These are phyloP conservation scores for Lichina pygmaea DNA, from an alignment of 495 filamentous ascomycete genomes.

Conservation along the genomic window DNA sequence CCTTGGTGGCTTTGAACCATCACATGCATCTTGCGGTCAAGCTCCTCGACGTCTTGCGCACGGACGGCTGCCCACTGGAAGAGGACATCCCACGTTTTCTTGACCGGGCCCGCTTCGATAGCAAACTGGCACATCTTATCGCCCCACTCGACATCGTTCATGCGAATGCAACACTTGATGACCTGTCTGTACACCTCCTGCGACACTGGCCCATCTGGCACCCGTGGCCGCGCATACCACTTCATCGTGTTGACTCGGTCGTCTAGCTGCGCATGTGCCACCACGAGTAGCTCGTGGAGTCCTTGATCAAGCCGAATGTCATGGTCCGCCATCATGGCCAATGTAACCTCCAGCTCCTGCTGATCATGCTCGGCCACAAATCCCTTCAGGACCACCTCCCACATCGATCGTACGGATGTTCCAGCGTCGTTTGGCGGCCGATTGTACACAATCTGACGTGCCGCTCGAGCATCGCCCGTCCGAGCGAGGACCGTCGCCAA, in stretches of 20 bases:
- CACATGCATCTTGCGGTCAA: conserved; percentile 38
- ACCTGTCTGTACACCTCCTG: conserved; percentile 20
- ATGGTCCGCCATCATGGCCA: conserved; percentile 9
- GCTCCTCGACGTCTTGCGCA: conserved; percentile 38
- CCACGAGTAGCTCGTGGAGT: conserved; percentile 22
- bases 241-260: conserved; percentile 24
- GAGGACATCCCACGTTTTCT: conserved; percentile 36
- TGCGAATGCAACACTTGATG: conserved; percentile 27
- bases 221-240: conserved; percentile 38
- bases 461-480: conserved; percentile 31
- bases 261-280: conserved; percentile 21
- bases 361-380: conserved; percentile 36
- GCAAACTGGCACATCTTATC: conserved; percentile 31
- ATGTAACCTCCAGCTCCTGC: conserved; percentile 20
- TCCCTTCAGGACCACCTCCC: conserved; percentile 21
- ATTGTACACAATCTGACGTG: conserved; percentile 20
- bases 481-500: conserved; percentile 28
- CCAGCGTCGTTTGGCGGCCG: conserved; percentile 9
- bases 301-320: conserved; percentile 7
- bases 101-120: conserved; percentile 17
- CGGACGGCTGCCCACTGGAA: conserved; percentile 54
- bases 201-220: conserved; percentile 14
- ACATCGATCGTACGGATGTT: conserved; percentile 9
- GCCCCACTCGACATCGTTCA: conserved; percentile 34
- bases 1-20: conserved; percentile 23